Evolutionary conservation across 2,329 filamentous ascomycete genomes (phyloP), one percentile per base, ranked within the genome.

Genomic region (Exophiala spinifera): DNA sequence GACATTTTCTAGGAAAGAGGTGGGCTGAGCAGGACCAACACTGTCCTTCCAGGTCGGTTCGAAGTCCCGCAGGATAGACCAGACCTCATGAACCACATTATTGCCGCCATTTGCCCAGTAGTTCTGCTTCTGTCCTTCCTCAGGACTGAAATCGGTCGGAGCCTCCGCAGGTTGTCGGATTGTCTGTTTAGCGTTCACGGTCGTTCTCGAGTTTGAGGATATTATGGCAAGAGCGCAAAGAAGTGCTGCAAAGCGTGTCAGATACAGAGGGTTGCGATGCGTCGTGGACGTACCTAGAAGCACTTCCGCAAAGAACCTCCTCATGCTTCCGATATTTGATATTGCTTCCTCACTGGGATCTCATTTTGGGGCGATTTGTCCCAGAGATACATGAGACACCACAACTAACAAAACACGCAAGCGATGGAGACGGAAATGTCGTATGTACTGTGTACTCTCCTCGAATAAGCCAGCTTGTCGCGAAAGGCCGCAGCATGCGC

Each of bases 1-100:
- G 34, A 77, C 73, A 53, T 78, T 76, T 36, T 79, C 80, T 4
- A 85, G 56, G 31, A 87, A 65, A 25, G 84, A 83, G 8, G 78
- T 78, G 6, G 82, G 79, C 66, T 80, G 82, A 14, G 54, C 67
- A 13, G 55, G 47, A 8, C 50, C 51, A 11, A 57, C 51, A 33
- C 50, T 59, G 47, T 64, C 61, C 28, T 60, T 63, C 57, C 57
- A 62, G 46, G 57, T 57, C 36, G 61, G 61, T 23, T 64, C 62
- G 17, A 53, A 55, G 43, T 62, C 59, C 15, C 60, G 50, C 23
- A 64, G 44, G 11, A 56, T 37, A 10, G 61, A 62, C 62, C 62
- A 64, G 23, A 63, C 51, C 23, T 61, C 56, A 39, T 63, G 61
- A 20, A 63, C 59, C 25, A 58, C 46, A 31, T 63, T 57, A 40